phyloP scores from a whole-genome alignment of 441 rosid species.

The Aleurites moluccanus region DNA sequence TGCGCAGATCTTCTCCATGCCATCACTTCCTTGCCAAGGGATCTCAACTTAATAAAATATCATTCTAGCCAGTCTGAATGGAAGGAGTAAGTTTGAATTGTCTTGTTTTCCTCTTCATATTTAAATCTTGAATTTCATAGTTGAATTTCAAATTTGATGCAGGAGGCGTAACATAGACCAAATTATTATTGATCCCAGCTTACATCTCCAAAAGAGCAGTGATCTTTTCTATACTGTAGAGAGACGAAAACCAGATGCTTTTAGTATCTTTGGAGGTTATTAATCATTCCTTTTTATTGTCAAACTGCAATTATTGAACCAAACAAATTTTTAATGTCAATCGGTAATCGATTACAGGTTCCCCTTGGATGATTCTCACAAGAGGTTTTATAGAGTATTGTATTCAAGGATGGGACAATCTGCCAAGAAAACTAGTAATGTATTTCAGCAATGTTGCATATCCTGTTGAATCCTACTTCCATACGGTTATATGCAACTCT shows the following conservation, averaged over 20 bases:
- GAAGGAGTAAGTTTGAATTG: conserved; percentile 38
- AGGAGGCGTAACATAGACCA: conserved; percentile 38
- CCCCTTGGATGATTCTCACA: conserved; percentile 53
- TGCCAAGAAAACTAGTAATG: conserved; percentile 58
- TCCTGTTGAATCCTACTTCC: conserved; percentile 56
- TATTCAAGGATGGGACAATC: conserved; percentile 53
- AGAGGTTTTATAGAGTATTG: conserved; percentile 48
- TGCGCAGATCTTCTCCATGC: conserved; percentile 51
- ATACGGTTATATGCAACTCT: conserved; percentile 56
- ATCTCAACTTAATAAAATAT: conserved; percentile 42
- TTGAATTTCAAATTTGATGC: conserved; percentile 11
- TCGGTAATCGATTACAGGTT: conserved; percentile 37
- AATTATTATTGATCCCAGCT: conserved; percentile 45
- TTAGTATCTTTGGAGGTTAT: conserved; percentile 43
- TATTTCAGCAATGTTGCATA: conserved; percentile 46
- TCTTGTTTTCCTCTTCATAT: background rate
- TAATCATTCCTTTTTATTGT: background rate
- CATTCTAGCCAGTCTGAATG: conserved; percentile 28
- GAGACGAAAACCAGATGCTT: conserved; percentile 44
- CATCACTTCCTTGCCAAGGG: conserved; percentile 43
- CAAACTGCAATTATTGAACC: background rate
- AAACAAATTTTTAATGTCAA: background rate
- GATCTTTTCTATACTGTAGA: conserved; percentile 42
- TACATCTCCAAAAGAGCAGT: conserved; percentile 37
- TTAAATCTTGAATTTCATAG: background rate